Conservation (phyloP, 2,329 filamentous ascomycete species). For the Beauveria asiatica region DNA sequence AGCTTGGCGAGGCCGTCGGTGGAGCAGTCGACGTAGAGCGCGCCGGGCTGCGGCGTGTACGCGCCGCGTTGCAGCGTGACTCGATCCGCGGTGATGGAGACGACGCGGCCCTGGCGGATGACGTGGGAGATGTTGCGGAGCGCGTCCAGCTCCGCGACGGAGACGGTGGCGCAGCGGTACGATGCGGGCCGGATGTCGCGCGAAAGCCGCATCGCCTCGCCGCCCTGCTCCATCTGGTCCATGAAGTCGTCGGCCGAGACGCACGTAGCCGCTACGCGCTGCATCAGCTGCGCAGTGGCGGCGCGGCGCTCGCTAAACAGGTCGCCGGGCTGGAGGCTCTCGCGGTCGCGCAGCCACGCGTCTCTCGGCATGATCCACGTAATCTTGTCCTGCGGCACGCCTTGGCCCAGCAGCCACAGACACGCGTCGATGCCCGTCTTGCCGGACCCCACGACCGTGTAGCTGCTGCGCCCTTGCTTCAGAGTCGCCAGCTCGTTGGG, state of each 20-base stretch:
- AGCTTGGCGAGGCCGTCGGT: not conserved
- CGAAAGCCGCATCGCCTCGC: not conserved
- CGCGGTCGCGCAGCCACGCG: constrained; percentile 5
- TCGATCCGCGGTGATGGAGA: constrained; percentile 4
- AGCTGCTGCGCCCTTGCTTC: not conserved
- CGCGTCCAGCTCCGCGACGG: constrained; percentile 1
- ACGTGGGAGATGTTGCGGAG: not conserved
- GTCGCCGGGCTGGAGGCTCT: not conserved
- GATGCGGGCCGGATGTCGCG: not conserved
- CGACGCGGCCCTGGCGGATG: constrained; percentile 11
- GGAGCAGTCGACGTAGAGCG: constrained; percentile 7
- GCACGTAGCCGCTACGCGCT: not conserved
- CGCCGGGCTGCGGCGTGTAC: not conserved
- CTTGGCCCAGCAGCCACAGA: constrained; percentile 4
- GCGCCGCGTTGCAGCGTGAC: not conserved
- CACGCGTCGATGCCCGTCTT: constrained; percentile 8
- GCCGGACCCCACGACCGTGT: constrained; percentile 3
- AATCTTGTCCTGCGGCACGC: not conserved
- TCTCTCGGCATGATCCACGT: constrained; percentile 8
- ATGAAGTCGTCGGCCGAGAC: not conserved
- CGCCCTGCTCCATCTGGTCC: not conserved
- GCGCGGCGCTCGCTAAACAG: not conserved
- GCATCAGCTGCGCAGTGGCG: not conserved
- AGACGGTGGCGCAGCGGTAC: constrained; percentile 5
- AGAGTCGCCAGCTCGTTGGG: not conserved